Evolutionary conservation across 805 yeast genomes (phyloP), one percentile per base, ranked within the genome.

Genomic region (Ogataea philodendri): DNA sequence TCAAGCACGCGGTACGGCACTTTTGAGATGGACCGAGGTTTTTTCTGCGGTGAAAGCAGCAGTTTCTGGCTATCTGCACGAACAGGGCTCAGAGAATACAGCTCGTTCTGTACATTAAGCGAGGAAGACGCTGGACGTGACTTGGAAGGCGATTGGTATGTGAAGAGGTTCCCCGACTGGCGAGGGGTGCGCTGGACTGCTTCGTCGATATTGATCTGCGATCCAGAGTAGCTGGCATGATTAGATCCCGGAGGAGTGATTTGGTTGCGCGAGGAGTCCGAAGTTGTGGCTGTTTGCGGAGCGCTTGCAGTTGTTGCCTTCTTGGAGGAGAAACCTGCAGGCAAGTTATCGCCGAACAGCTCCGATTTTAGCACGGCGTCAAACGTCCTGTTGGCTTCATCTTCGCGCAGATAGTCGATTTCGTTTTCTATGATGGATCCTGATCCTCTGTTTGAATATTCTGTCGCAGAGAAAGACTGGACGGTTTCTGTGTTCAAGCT

Each of bases 1-100:
- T 90, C 98, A 27, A 90, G 70, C 5, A 90, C 97, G 37, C 96
- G 71, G 54, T 83, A 88, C 0, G 98, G 97, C 1, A 88, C 85
- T 53, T 84, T 85, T 3, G 93, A 70, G 14, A 93, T 84, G 19
- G 75, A 72, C 28, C 98, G 65, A 2, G 83, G 76, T 52, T 78
- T 82, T 60, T 81, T 86, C 39, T 83, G 81, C 0, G 97, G 97
- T 2, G 90, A 81, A 32, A 89, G 62, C 27, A 93, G 66, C 16
- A 89, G 61, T 49, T 76, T 73, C 50, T 89, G 95, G 2, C 90
- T 78, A 47, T 89, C 97, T 39, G 83, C 84, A 33, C 97, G 72
- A 22, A 90, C 95, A 0, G 96, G 95, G 1, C 94, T 82, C 17
- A 81, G 59, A 1, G 94, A 82, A 52, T 84, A 86, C 16, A 85